A percentile compares a stretch with the other conserved stretches of the same genome.
Conservation (phyloP, 306 rosid genomes). For the Cucurbita argyrosperma region DNA sequence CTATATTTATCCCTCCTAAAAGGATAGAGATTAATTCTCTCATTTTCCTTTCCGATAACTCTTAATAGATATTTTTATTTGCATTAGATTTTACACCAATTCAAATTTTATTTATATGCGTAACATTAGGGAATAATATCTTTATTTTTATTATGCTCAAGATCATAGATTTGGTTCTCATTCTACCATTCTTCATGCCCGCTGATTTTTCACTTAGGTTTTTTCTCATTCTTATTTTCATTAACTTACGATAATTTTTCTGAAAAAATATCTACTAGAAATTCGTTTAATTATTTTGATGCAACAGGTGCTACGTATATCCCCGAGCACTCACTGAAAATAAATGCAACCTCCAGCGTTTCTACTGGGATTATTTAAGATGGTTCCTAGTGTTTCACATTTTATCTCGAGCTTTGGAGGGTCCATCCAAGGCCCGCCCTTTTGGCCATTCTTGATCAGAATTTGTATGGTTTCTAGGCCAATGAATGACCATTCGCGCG, state of each 20-base stretch:
- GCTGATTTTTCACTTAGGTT: background rate
- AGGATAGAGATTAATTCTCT: background rate
- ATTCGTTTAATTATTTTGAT: constrained; percentile 15
- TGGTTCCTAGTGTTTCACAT: background rate
- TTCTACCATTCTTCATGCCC: background rate
- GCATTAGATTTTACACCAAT: background rate
- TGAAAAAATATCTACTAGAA: background rate
- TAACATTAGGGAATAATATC: background rate
- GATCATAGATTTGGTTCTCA: background rate
- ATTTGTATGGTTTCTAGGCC: constrained; percentile 7
- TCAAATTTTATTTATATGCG: background rate
- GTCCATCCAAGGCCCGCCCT: background rate
- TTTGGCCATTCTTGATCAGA: constrained; percentile 1
- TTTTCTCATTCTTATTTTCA: background rate
- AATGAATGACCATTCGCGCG: constrained; percentile 14
- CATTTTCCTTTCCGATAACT: background rate
- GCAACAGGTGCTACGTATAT: constrained; percentile 58
- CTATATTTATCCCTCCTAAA: background rate
- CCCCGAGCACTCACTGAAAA: constrained; percentile 61
- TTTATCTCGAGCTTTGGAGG: constrained; percentile 1
- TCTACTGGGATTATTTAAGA: constrained; percentile 37
- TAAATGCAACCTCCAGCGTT: constrained; percentile 67
- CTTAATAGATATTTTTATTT: background rate
- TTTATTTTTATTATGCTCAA: background rate
- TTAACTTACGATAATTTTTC: background rate